Conservation (phyloP, 108 stramenopile species). For the Pseudonitzschia multiseries region DNA sequence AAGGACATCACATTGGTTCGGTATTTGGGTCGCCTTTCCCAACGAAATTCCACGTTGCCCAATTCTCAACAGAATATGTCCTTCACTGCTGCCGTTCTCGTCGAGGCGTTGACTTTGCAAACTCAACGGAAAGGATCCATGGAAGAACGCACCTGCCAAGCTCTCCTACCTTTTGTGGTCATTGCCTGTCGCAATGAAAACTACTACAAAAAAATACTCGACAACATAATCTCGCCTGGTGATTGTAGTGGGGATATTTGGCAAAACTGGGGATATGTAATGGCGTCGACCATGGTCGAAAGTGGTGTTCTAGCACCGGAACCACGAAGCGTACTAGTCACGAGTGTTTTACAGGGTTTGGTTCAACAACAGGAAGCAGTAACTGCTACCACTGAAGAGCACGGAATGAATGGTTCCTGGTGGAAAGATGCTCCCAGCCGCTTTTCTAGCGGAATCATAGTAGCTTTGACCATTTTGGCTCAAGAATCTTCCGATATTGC, state of each 20-base stretch:
- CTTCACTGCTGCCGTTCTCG: constrained; percentile 61
- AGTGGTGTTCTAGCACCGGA: constrained; percentile 33
- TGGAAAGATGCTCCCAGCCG: background rate
- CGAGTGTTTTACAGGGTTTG: constrained; percentile 31
- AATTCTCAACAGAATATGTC: constrained; percentile 42
- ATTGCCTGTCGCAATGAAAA: constrained; percentile 37
- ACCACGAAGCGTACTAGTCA: constrained; percentile 16
- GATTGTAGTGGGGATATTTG: constrained; percentile 4
- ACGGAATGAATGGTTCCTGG: background rate
- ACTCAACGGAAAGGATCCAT: constrained; percentile 32
- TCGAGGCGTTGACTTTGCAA: constrained; percentile 60
- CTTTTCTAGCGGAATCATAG: constrained; percentile 7
- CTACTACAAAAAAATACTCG: constrained; percentile 4
- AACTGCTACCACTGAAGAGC: background rate
- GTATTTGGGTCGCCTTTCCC: constrained; percentile 38
- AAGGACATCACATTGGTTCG: constrained; percentile 49
- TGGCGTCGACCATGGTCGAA: constrained; percentile 47
- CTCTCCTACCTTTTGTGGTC: constrained; percentile 43
- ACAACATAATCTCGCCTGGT: background rate
- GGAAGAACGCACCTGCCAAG: constrained; percentile 48
- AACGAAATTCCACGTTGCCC: constrained; percentile 29
- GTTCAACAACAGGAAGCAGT: constrained; percentile 1
- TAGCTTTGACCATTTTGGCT: constrained; percentile 5
- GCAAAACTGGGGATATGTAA: constrained; percentile 42
- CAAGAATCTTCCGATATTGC: constrained; percentile 4